Conservation (phyloP, 2,329 filamentous ascomycete genomes). For the Aspergillus ruber region DNA sequence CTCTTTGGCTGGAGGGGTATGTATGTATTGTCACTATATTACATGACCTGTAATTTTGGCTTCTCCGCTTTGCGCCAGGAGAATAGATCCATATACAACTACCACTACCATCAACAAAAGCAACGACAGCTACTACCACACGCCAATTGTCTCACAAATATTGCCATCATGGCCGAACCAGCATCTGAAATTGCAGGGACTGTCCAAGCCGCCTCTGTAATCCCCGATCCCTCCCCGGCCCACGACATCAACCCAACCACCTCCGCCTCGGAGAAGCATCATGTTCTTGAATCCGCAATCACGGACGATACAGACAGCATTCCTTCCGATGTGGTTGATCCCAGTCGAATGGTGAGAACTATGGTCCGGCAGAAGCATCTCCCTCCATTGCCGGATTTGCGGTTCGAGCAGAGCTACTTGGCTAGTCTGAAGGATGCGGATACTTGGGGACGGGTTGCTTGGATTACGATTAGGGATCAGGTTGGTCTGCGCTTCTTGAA, state of each 20-base stretch:
- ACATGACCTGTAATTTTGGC: background rate
- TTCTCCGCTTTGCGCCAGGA: background rate
- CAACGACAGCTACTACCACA: background rate
- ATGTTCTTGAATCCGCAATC: constrained; percentile 43
- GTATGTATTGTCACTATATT: background rate
- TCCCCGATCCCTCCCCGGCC: constrained; percentile 60
- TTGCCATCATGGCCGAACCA: constrained; percentile 48
- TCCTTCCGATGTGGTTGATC: constrained; percentile 43
- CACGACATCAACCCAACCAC: constrained; percentile 80
- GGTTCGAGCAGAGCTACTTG: constrained; percentile 97
- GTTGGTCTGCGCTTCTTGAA: constrained; percentile 38
- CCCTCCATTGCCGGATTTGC: constrained; percentile 70
- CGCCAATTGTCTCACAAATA: background rate
- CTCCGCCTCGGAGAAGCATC: constrained; percentile 59
- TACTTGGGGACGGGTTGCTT: constrained; percentile 69
- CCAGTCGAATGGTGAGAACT: constrained; percentile 28
- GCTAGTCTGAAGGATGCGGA: constrained; percentile 77
- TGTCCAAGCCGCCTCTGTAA: constrained; percentile 74
- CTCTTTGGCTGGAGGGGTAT: background rate
- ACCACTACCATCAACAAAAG: background rate
- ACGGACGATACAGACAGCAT: constrained; percentile 37
- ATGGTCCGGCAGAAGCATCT: constrained; percentile 44
- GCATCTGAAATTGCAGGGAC: constrained; percentile 67
- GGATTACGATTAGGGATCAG: constrained; percentile 86
- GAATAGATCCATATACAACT: background rate